These are phyloP conservation scores for Priceomyces medius DNA, from an alignment of 805 yeast species.

Conservation along the genomic window DNA sequence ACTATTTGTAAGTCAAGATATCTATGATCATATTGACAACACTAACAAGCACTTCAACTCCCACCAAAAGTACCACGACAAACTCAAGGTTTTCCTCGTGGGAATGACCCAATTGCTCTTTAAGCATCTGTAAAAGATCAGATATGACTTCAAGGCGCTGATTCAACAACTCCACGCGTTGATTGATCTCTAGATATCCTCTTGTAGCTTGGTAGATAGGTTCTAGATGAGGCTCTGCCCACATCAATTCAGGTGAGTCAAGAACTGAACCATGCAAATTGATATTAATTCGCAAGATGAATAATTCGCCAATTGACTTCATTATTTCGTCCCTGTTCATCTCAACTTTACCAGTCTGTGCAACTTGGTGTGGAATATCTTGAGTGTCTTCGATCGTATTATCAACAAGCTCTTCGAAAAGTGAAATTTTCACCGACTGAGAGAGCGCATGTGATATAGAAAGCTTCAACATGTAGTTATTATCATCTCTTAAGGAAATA, in stretches of 20 bases:
- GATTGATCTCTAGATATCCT: slow-evolving; percentile 93
- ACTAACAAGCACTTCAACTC: slow-evolving; percentile 88
- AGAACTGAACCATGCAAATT: slow-evolving; percentile 84
- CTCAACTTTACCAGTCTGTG: slow-evolving; percentile 89
- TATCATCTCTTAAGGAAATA: slow-evolving; percentile 85
- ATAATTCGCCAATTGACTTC: slow-evolving; percentile 96
- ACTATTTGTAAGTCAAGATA: slow-evolving; percentile 33
- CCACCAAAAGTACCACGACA: slow-evolving; percentile 86
- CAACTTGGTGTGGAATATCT: slow-evolving; percentile 94
- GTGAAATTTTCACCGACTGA: slow-evolving; percentile 90
- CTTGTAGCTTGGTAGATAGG: slow-evolving; percentile 97
- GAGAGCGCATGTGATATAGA: slow-evolving; percentile 95
- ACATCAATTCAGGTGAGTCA: slow-evolving; percentile 97
- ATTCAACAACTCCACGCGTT: slow-evolving; percentile 83
- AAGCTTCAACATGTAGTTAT: slow-evolving; percentile 86
- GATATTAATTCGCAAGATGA: slow-evolving; percentile 79
- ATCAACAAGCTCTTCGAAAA: slow-evolving; percentile 94
- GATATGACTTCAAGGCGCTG: slow-evolving; percentile 92
- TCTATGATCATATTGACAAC: slow-evolving; percentile 74
- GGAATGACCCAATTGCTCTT: slow-evolving; percentile 94
- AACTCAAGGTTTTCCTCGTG: slow-evolving; percentile 89
- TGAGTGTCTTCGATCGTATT: slow-evolving; percentile 97
- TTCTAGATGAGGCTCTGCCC: slow-evolving; percentile 98
- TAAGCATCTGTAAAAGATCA: slow-evolving; percentile 91
- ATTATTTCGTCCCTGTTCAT: slow-evolving; percentile 93